Evolutionary conservation across 2,329 filamentous ascomycete genomes (phyloP), one percentile per base, ranked within the genome.

Genomic region (Fusarium sp.): DNA sequence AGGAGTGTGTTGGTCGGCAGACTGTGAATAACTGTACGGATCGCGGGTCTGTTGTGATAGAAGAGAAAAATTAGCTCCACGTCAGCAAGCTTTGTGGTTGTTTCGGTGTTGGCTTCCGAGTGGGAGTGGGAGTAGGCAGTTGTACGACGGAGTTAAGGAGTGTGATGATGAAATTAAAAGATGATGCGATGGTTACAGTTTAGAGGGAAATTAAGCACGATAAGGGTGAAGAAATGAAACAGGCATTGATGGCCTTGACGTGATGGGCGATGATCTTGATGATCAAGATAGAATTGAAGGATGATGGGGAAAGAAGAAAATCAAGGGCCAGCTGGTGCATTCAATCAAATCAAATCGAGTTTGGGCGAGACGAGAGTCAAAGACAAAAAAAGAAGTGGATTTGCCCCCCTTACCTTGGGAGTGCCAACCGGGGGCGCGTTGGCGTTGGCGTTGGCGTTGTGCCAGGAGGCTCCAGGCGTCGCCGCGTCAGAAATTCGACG

Each of bases 361-460:
- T 59, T 50, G 58, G 49, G 60, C 60, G 63, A 57, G 63, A 70
- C 63, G 67, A 69, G 67, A 73, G 64, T 69, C 64, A 67, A 72
- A 71, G 54, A 73, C 58, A 70, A 66, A 69, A 65, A 67, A 74
- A 73, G 69, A 73, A 77, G 70, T 72, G 71, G 73, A 76, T 72
- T 72, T 72, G 67, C 70, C 65, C 70, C 82, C 61, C 83, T 80
- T 80, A 85, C 83, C 83, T 85, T 85, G 75, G 82, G 80, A 68
- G 82, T 80, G 67, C 80, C 79, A 67, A 76, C 76, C 72, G 81
- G 80, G 62, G 79, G 78, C 75, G 80, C 77, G 76, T 79, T 70
- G 67, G 67, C 67, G 67, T 67, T 71, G 68, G 59, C 64, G 68
- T 69, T 71, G 68, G 65, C 68, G 69, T 74, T 82, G 73, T 82